Evolutionary conservation across 805 yeast genomes (phyloP).

Genomic region (Wickerhamomyces chaumierensis): DNA sequence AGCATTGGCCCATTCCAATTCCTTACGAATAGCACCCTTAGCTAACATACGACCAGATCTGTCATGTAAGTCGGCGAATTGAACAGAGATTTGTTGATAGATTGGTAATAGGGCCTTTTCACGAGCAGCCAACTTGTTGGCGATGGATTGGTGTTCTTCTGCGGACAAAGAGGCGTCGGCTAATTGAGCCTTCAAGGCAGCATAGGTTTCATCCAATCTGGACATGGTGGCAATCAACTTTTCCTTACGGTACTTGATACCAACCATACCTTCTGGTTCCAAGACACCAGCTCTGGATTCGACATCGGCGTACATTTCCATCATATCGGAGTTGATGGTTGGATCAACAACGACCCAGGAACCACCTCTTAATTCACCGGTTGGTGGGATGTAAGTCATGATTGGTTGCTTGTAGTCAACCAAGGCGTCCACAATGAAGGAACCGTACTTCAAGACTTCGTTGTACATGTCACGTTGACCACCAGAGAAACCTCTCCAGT

Average conservation of each 20-base stretch:
- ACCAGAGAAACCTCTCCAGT: constrained; percentile 99
- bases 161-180: constrained; percentile 39
- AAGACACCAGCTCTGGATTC: constrained; percentile 96
- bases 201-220: constrained; percentile 73
- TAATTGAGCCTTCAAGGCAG: constrained; percentile 51
- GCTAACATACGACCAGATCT: constrained; percentile 96
- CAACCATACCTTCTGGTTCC: constrained; percentile 99
- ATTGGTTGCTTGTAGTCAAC: constrained; percentile 95
- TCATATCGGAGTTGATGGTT: constrained; percentile 89
- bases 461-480: constrained; percentile 99
- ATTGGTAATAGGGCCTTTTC: constrained; percentile 76
- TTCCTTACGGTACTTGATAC: constrained; percentile 93
- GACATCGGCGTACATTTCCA: constrained; percentile 98
- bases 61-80: constrained; percentile 96
- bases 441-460: constrained; percentile 94
- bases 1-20: constrained; percentile 74
- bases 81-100: constrained; percentile 85
- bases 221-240: constrained; percentile 84
- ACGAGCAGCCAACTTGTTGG: constrained; percentile 62
- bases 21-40: constrained; percentile 81
- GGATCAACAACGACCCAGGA: constrained; percentile 99
- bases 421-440: constrained; percentile 93
- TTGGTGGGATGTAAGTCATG: constrained; percentile 94
- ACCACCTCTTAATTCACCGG: constrained; percentile 98
- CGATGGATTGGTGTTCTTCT: constrained; percentile 56